These are phyloP conservation scores for Isabelozyma gotoi DNA, from an alignment of 805 yeast genomes.

Conservation along the genomic window DNA sequence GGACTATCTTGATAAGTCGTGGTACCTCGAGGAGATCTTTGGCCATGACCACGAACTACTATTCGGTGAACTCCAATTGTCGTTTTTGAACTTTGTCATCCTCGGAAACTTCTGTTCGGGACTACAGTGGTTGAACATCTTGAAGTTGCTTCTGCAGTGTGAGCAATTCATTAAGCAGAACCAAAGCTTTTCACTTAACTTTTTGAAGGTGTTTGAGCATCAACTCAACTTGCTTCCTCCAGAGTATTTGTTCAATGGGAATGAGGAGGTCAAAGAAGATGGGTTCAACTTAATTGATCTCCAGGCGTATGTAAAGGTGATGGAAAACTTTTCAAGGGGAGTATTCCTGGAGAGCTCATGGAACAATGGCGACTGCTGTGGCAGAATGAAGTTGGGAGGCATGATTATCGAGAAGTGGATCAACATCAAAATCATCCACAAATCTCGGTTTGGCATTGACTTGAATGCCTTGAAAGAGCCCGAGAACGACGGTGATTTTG, in stretches of 20 bases:
- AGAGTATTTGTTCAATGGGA: conserved; percentile 35
- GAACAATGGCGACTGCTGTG: conserved; percentile 13
- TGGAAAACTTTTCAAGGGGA: conserved; percentile 19
- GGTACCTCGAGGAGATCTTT: conserved; percentile 49
- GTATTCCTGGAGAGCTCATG: conserved; percentile 9
- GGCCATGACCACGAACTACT: conserved; percentile 27
- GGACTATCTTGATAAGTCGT: conserved; percentile 59
- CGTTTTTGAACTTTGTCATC: conserved; percentile 47
- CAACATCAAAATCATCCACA: conserved; percentile 7
- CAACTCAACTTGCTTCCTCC: conserved; percentile 44
- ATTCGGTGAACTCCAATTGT: conserved; percentile 55
- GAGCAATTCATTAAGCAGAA: conserved; percentile 18
- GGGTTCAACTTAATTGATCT: conserved; percentile 16
- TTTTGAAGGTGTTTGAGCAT: conserved; percentile 26
- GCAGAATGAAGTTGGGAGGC: conserved; percentile 17
- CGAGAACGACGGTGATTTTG: conserved; percentile 17
- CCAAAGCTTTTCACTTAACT: conserved; percentile 21
- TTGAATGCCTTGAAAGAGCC: conserved; percentile 7
- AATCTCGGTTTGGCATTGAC: conserved; percentile 10
- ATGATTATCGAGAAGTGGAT: conserved; percentile 17
- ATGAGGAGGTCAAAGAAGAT: conserved; percentile 1
- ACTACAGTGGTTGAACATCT: conserved; percentile 60
- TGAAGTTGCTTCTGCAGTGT: conserved; percentile 41
- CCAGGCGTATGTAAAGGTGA: conserved; percentile 10
- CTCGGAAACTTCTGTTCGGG: conserved; percentile 65